phyloP scores from a whole-genome alignment of 2,329 filamentous ascomycete genomes.

The Scorias spongiosa region DNA sequence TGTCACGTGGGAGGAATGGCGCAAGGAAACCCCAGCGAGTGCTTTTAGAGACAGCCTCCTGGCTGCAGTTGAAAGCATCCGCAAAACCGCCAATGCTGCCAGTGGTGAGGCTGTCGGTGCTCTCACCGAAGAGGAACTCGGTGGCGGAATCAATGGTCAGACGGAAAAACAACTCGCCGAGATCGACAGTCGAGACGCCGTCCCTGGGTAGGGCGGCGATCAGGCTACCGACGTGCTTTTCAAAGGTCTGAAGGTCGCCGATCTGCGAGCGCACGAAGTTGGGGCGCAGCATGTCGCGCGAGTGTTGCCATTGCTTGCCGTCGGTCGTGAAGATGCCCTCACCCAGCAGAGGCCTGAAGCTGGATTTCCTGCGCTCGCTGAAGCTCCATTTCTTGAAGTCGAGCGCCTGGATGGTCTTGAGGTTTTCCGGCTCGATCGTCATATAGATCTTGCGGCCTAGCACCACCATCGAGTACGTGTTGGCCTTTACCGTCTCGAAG shows the following conservation, averaged over 20 bases:
- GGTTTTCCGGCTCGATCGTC: slow-evolving; percentile 33
- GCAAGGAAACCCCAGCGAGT: slow-evolving; percentile 12
- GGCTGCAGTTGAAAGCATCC: slow-evolving; percentile 17
- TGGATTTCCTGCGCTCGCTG: slow-evolving; percentile 17
- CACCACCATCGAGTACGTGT: slow-evolving; percentile 27
- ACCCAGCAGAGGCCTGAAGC: slow-evolving; percentile 28
- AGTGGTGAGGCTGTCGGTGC: slow-evolving; percentile 15
- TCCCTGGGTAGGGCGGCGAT: slow-evolving; percentile 42
- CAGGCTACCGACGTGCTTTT: slow-evolving; percentile 43
- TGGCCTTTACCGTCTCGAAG: slow-evolving; percentile 14
- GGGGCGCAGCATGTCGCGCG: slow-evolving; percentile 35
- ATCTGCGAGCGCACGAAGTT: slow-evolving; percentile 39
- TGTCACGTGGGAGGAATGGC: slow-evolving; percentile 11
- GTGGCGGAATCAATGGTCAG: slow-evolving; percentile 53
- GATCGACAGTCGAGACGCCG: slow-evolving; percentile 35
- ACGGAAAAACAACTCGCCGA: slow-evolving; percentile 48
- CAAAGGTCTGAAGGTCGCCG: slow-evolving; percentile 41
- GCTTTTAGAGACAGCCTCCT: slow-evolving; percentile 15
- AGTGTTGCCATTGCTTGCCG: slow-evolving; percentile 23
- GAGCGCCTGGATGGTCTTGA: slow-evolving; percentile 30
- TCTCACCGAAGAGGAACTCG: slow-evolving; percentile 50
- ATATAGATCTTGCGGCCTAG: slow-evolving; percentile 20
- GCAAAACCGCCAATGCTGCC: slow-evolving; percentile 17
- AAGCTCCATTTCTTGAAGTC: slow-evolving; percentile 34
- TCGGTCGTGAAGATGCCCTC: slow-evolving; percentile 32